Base-by-base conservation (phyloP, 805 yeast species). In the Candida cerambycidarum region DNA sequence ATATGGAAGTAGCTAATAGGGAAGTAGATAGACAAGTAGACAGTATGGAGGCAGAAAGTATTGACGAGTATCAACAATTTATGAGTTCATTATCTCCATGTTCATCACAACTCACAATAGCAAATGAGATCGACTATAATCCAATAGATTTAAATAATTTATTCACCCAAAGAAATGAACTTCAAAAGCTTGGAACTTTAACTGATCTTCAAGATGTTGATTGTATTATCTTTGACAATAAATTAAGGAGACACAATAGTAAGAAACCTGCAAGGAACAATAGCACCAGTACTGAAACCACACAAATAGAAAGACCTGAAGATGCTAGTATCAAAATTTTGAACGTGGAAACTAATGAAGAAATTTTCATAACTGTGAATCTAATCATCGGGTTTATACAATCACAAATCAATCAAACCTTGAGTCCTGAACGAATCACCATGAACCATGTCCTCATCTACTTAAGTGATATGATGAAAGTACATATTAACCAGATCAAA, bases 101-200 rank as follows among this genome's bases (percentile, higher is more conserved):
- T 32, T 43, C 50, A 3, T 46, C 50, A 10, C 29, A 17, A 5
- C 23, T 15, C 5, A 48, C 52, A 6, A 38, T 43, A 4, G 12
- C 18, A 10, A 32, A 42, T 21, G 45, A 37, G 8, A n/a, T 13
- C 2, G 42, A 41, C 13, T 48, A 38, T 28, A 40, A 42, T 28
- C 53, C 53, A 10, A 24, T 29, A 15, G 45, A 43, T 9, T 39
- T 44, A 13, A 38, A 41, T 14, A 39, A 36, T 24, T 34, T 49
- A 8, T 31, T 49, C 12, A 16, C 21, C 5, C 27, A 42, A 15
- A 39, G 50, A 23, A 46, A 49, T 21, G 42, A 41, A 15, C 41
- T 49, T 25, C 34, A 32, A 12, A 49, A 49, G 32, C 33, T 41
- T 10, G 53, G 53, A 5, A 49, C 53, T 23, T 36, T 49, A 16